phyloP scores from a whole-genome alignment of 2,329 filamentous ascomycete species.

The Penicillium sp. region DNA sequence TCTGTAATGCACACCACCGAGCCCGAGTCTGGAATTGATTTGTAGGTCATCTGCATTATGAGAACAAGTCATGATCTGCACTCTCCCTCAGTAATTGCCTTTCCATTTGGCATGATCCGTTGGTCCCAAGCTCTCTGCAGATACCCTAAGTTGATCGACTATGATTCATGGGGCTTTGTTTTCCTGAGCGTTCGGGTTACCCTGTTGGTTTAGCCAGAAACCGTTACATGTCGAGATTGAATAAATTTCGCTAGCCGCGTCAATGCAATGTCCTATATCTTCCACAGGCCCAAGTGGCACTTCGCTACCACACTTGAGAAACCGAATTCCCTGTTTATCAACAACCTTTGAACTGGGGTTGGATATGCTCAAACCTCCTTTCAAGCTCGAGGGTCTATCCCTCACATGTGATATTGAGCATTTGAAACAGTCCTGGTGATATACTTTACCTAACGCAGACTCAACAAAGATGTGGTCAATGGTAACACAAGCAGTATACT shows the following conservation, averaged over 20 bases:
- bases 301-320: background rate
- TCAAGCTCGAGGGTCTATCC: background rate
- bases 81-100: slow-evolving; percentile 10
- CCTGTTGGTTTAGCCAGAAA: background rate
- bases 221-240: background rate
- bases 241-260: background rate
- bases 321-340: background rate
- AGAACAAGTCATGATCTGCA: slow-evolving; percentile 16
- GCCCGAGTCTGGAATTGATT: slow-evolving; percentile 12
- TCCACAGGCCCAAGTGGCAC: background rate
- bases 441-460: no score
- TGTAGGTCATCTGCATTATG: slow-evolving; percentile 22
- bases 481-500: background rate
- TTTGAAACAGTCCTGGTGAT: background rate
- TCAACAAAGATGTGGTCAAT: background rate
- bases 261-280: background rate
- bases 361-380: background rate
- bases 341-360: background rate
- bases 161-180: background rate
- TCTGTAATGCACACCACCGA: slow-evolving; percentile 5
- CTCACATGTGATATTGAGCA: slow-evolving; percentile 3
- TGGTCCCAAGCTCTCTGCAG: slow-evolving; percentile 5
- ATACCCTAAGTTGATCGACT: background rate
- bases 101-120: background rate
- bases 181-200: background rate